Base-by-base conservation (phyloP, 345 rosid genomes). In the Eucalyptus globulus region DNA sequence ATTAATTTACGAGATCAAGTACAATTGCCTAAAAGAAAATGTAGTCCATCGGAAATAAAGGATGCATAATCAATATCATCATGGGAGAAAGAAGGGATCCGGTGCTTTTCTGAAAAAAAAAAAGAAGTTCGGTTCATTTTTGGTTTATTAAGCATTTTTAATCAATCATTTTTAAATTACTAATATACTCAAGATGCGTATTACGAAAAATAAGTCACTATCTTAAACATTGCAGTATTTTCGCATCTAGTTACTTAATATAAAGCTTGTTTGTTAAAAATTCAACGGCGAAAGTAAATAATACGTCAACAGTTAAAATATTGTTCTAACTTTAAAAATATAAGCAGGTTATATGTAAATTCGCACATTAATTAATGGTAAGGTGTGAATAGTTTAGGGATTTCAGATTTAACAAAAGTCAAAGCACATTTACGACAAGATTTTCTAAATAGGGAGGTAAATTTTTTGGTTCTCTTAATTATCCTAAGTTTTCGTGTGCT, bases 341-440 rank as follows among this genome's bases (percentile, higher is more conserved):
- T n/a, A 14, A 65, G 17, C 72, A n/a, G 5, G 2, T 65, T 29
- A n/a, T 65, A 4, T 65, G 10, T n/a, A 65, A n/a, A 14, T 65
- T 65, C 34, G n/a, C 19, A 0, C 4, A 1, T 29, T 16, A 6
- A 14, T 3, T 4, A n/a, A 4, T 29, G 9, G 72, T 14, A 14
- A 6, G 37, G 29, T 60, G 31, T 12, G 8, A 13, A 60, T 22
- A 60, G 1, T 27, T 60, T 60, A 65, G 19, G 19, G 9, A 29
- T 14, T 65, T 65, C 3, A 1, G 17, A 7, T n/a, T n/a, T 65
- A 14, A 14, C 37, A 65, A 65, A 60, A 62, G 37, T n/a, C 19
- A n/a, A 65, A n/a, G 72, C 0, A 0, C 19, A 0, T 65, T 29
- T n/a, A 65, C 2, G 3, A 1, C 5, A 14, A n/a, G 19, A 7